Evolutionary conservation across 495 filamentous ascomycete species (phyloP).

Genomic region (Talaromyces trachyspermus): DNA sequence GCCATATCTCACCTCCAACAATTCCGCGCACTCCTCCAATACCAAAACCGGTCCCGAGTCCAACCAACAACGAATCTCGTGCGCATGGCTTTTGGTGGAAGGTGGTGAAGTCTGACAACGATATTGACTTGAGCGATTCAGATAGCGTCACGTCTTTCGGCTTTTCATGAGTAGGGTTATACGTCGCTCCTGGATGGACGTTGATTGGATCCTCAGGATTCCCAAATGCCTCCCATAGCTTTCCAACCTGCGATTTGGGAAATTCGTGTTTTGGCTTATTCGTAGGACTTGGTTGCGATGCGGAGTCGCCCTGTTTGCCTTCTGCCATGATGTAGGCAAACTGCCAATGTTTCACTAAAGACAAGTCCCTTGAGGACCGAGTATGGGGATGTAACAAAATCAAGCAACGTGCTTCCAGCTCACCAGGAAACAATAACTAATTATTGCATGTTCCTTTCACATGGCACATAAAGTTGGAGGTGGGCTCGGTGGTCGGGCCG

Average conservation of each 20-base stretch:
- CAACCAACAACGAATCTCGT: conserved; percentile 71
- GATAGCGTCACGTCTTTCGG: conserved; percentile 42
- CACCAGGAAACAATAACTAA: too few species aligned
- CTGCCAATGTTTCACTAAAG: too few species aligned
- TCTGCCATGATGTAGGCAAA: conserved; percentile 42
- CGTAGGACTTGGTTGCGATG: conserved; percentile 7
- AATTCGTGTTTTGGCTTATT: conserved; percentile 33
- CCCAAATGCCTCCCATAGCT: conserved; percentile 46
- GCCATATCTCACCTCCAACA: conserved; percentile 56
- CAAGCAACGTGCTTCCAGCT: too few species aligned
- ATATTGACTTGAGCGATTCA: conserved; percentile 47
- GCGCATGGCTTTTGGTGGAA: conserved; percentile 79
- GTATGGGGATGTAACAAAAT: too few species aligned
- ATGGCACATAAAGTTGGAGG: too few species aligned
- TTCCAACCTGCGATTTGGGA: conserved; percentile 40
- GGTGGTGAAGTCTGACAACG: conserved; percentile 58
- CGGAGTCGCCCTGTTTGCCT: conserved; percentile 35
- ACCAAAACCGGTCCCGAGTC: conserved; percentile 70
- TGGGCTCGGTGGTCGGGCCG: too few species aligned
- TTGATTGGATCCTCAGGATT: conserved; percentile 45
- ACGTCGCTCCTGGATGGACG: conserved; percentile 33
- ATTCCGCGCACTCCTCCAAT: conserved; percentile 65
- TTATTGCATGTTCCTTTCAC: too few species aligned
- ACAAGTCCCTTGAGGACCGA: not conserved
- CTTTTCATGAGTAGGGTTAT: conserved; percentile 42